Evolutionary conservation across 805 yeast genomes (phyloP).

Genomic region (Tetrapisispora namnaoensis): DNA sequence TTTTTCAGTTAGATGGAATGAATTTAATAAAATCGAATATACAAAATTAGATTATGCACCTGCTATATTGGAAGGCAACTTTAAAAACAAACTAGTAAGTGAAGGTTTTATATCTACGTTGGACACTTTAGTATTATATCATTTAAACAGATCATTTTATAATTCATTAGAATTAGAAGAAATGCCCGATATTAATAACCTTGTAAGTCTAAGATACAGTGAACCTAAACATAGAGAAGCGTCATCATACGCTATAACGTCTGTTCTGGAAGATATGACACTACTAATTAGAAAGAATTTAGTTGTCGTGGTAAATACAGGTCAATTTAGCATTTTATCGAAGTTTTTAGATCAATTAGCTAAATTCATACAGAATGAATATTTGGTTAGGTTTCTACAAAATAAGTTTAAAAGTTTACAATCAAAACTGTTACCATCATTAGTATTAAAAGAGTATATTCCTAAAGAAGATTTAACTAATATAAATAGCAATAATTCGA

Average conservation of each 20-base stretch:
- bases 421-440: constrained; percentile 14
- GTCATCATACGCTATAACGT: constrained; percentile 51
- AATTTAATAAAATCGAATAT: constrained; percentile 21
- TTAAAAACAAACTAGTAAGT: constrained; percentile 18
- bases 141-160: constrained; percentile 67
- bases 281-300: constrained; percentile 61
- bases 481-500: background rate
- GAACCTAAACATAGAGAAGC: constrained; percentile 17
- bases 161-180: constrained; percentile 76
- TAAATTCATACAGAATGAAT: constrained; percentile 25
- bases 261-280: constrained; percentile 78
- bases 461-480: constrained; percentile 10
- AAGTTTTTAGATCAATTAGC: constrained; percentile 22
- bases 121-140: constrained; percentile 53
- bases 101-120: constrained; percentile 49
- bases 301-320: constrained; percentile 59
- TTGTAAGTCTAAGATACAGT: constrained; percentile 13
- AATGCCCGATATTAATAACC: constrained; percentile 45
- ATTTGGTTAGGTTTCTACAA: constrained; percentile 24
- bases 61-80: constrained; percentile 21
- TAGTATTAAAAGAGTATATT: constrained; percentile 16
- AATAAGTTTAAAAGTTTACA: constrained; percentile 20
- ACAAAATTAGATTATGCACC: constrained; percentile 13
- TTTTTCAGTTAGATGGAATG: constrained; percentile 58
- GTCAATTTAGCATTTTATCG: constrained; percentile 35